phyloP scores from a whole-genome alignment of 2,329 filamentous ascomycete species.

The Aureobasidium pullulans region DNA sequence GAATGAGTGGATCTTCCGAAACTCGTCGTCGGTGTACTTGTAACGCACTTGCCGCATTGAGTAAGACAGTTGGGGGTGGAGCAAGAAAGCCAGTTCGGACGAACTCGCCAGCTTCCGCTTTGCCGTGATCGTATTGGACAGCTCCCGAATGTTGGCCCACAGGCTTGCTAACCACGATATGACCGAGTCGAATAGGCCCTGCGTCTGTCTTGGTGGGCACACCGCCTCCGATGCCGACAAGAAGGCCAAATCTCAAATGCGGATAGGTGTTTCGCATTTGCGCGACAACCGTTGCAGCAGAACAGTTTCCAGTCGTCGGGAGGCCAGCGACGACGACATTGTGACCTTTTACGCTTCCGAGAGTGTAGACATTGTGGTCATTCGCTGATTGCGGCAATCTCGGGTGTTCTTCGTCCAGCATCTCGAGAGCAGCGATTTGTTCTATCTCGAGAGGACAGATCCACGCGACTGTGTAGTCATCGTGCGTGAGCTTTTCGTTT shows the following conservation, averaged over 20 bases:
- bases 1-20: background rate
- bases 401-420: conserved; percentile 18
- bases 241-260: conserved; percentile 13
- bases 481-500: too few species aligned
- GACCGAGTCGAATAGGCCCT: conserved; percentile 6
- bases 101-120: conserved; percentile 8
- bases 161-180: conserved; percentile 15
- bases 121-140: conserved; percentile 14
- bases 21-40: background rate
- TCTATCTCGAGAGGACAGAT: conserved; percentile 19
- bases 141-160: conserved; percentile 2
- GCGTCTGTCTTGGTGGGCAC: conserved; percentile 4
- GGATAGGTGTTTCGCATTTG: conserved; percentile 11
- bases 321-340: conserved; percentile 13
- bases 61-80: conserved; percentile 1
- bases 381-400: background rate
- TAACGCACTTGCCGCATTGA: background rate
- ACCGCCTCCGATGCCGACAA: conserved; percentile 16
- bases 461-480: conserved; percentile 21
- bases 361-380: conserved; percentile 14
- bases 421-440: conserved; percentile 16
- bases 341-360: conserved; percentile 16
- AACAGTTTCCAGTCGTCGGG: background rate
- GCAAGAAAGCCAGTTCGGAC: background rate
- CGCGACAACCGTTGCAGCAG: conserved; percentile 3